phyloP scores from a whole-genome alignment of 2,329 filamentous ascomycete genomes.

The Zopfia rhizophila region DNA sequence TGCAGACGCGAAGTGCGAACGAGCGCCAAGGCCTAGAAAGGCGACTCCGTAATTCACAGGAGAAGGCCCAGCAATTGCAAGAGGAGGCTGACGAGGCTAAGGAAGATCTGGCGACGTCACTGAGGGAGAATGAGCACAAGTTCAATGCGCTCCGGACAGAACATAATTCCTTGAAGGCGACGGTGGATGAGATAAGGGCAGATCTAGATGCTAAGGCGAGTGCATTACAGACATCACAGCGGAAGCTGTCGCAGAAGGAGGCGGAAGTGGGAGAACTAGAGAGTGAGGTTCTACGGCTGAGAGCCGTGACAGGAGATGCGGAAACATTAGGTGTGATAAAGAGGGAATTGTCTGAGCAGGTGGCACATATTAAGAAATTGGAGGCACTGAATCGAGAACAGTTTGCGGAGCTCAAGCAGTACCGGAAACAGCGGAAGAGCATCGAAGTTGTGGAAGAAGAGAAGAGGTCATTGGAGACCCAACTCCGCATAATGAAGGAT shows the following conservation, averaged over 20 bases:
- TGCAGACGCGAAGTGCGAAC: constrained; percentile 64
- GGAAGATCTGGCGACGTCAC: constrained; percentile 75
- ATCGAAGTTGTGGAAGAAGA: constrained; percentile 95
- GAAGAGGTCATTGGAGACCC: constrained; percentile 83
- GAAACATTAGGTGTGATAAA: constrained; percentile 89
- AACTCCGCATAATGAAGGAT: constrained; percentile 77
- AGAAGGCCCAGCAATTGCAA: constrained; percentile 76
- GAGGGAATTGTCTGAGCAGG: constrained; percentile 88
- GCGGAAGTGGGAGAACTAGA: constrained; percentile 78
- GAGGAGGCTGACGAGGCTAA: constrained; percentile 88
- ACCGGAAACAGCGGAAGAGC: constrained; percentile 84
- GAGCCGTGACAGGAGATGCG: constrained; percentile 85
- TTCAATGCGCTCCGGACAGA: constrained; percentile 70
- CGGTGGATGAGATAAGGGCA: constrained; percentile 68
- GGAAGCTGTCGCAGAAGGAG: constrained; percentile 75
- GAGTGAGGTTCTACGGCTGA: constrained; percentile 83
- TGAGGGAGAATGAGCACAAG: constrained; percentile 71
- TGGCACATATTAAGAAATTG: constrained; percentile 86
- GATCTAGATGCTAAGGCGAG: constrained; percentile 67
- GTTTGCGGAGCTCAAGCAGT: constrained; percentile 78
- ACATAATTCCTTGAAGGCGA: constrained; percentile 67
- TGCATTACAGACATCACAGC: constrained; percentile 70
- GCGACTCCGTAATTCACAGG: constrained; percentile 66
- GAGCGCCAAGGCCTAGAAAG: constrained; percentile 67
- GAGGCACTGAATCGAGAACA: constrained; percentile 86